phyloP scores from a whole-genome alignment of 192 early-diverging fungal genomes.

The Cladochytrium replicatum region DNA sequence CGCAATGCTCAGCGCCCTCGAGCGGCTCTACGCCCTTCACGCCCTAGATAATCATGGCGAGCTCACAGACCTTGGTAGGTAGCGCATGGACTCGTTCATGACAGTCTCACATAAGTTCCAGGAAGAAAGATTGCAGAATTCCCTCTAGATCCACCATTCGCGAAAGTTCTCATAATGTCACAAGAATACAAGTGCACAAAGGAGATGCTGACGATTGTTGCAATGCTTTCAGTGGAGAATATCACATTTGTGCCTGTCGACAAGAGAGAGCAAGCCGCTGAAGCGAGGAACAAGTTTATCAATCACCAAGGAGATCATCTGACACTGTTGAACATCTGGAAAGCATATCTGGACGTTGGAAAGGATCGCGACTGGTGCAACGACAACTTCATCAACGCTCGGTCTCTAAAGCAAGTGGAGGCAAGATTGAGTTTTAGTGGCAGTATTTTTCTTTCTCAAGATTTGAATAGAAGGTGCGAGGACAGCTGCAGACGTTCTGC shows the following conservation, averaged over 20 bases:
- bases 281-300: constrained; percentile 70
- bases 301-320: constrained; percentile 74
- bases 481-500: constrained; percentile 76
- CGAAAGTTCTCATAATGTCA: constrained; percentile 83
- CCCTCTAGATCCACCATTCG: constrained; percentile 80
- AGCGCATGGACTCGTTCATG: too few species aligned
- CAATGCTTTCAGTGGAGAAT: constrained; percentile 84
- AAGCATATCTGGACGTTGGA: constrained; percentile 63
- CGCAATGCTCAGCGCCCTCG: constrained; percentile 68
- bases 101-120: constrained; percentile 1
- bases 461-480: constrained; percentile 64
- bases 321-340: constrained; percentile 77
- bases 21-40: constrained; percentile 79
- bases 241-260: constrained; percentile 83
- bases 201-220: constrained; percentile 82
- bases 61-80: constrained; percentile 64
- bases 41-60: constrained; percentile 75
- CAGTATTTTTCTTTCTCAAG: neutral
- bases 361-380: constrained; percentile 82
- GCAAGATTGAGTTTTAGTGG: neutral
- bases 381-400: constrained; percentile 81
- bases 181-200: constrained; percentile 56
- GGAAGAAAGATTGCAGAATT: constrained; percentile 66
- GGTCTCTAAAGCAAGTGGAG: constrained; percentile 78
- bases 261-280: constrained; percentile 69